Percentiles rank a stretch among this genome's conserved stretches.
These are phyloP conservation scores for Coniochaeta sp. DNA, from an alignment of 2,329 filamentous ascomycete species.

Conservation along the genomic window DNA sequence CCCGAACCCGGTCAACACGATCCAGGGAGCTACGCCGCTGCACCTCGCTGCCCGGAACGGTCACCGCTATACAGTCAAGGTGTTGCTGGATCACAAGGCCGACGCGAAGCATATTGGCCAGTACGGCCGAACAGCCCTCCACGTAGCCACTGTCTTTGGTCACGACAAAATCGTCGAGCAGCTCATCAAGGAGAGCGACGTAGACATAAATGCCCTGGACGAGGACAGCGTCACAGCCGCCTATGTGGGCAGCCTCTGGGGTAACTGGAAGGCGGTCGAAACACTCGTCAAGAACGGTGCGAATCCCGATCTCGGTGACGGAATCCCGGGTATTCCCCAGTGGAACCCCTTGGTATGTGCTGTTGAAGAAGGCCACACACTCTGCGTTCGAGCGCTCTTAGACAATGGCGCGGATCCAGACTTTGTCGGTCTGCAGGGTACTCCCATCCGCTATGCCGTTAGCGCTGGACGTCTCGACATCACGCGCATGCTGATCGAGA, in stretches of 20 bases:
- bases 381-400: neutral
- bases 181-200: neutral
- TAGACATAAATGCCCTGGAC: neutral
- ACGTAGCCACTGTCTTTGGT: neutral
- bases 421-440: neutral
- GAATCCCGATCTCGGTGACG: neutral
- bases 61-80: neutral
- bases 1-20: neutral
- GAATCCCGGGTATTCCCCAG: neutral
- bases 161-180: neutral
- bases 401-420: neutral
- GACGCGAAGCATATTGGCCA: neutral
- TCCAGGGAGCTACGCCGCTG: neutral
- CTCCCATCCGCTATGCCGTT: neutral
- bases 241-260: neutral
- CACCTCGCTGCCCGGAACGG: neutral
- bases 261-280: slow-evolving; percentile 2
- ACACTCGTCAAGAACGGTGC: neutral
- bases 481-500: neutral
- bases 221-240: neutral
- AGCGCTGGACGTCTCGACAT: neutral
- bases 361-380: neutral
- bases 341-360: slow-evolving; percentile 1
- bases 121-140: neutral
- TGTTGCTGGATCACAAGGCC: neutral